These are phyloP conservation scores for Stephanodiscus minutulus DNA, from an alignment of 108 stramenopile genomes.

Conservation along the genomic window DNA sequence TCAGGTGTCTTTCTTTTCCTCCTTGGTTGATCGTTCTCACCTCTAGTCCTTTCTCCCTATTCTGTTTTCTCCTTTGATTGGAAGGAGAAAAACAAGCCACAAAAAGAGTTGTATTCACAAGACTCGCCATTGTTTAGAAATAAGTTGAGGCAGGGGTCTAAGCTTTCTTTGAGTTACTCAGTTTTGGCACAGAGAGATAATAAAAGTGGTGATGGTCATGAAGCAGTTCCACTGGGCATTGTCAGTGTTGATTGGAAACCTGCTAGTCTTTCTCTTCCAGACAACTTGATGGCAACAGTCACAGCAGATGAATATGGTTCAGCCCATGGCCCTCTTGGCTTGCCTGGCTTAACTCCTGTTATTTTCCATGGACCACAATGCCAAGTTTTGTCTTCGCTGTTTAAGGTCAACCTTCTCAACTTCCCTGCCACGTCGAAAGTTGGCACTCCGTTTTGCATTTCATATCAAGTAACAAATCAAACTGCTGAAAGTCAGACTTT, in stretches of 20 bases:
- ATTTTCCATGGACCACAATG: constrained; percentile 69
- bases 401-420: constrained; percentile 51
- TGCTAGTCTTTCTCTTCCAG: constrained; percentile 40
- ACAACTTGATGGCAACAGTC: constrained; percentile 16
- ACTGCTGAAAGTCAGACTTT: constrained; percentile 67
- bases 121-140: constrained; percentile 18
- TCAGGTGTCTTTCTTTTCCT: neutral
- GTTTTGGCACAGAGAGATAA: constrained; percentile 37
- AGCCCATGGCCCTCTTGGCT: constrained; percentile 69
- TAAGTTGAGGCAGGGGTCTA: constrained; percentile 38
- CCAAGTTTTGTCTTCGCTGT: constrained; percentile 69
- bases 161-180: constrained; percentile 60
- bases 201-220: constrained; percentile 24
- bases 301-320: constrained; percentile 36
- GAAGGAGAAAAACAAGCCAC: constrained; percentile 20
- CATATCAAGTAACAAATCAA: constrained; percentile 64
- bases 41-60: neutral
- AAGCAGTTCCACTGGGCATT: constrained; percentile 55
- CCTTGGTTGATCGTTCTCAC: neutral
- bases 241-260: constrained; percentile 73
- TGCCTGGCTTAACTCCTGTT: constrained; percentile 44
- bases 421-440: constrained; percentile 57
- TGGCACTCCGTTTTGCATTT: constrained; percentile 65
- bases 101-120: constrained; percentile 27
- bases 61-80: neutral